Evolutionary conservation across 179 eudicot genomes (phyloP).

Genomic region (Beta lomatogona): DNA sequence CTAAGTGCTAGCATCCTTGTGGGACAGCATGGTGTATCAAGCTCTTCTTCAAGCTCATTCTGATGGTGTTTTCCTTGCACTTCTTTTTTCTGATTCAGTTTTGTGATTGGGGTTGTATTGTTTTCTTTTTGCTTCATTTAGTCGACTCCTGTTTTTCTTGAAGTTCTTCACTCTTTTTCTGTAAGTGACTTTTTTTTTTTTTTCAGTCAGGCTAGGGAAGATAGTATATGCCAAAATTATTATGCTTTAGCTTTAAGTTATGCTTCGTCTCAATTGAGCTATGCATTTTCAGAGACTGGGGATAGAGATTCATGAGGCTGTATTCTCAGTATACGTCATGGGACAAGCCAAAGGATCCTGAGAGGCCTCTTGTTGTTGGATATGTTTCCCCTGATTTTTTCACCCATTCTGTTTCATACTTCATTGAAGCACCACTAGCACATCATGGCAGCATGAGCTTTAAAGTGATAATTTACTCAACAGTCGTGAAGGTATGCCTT

Average conservation of each 20-base stretch:
- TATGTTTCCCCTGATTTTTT: conserved; percentile 99
- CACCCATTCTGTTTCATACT: conserved; percentile 98
- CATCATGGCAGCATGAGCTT: conserved; percentile 75
- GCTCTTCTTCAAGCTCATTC: background rate
- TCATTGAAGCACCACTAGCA: conserved; percentile 89
- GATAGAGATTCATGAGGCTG: conserved; percentile 82
- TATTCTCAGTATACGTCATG: conserved; percentile 84
- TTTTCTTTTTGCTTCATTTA: background rate
- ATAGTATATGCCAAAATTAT: background rate
- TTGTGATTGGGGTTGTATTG: background rate
- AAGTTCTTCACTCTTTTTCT: background rate
- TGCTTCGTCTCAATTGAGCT: conserved; percentile 25
- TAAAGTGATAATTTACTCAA: conserved; percentile 94
- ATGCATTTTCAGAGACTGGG: conserved; percentile 86
- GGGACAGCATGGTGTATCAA: too few relatives aligned
- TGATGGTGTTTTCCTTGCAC: background rate
- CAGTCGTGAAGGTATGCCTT: conserved; percentile 85
- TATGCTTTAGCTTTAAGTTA: background rate
- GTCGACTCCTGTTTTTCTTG: background rate
- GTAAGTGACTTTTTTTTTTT: background rate
- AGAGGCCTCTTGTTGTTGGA: conserved; percentile 83
- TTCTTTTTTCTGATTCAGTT: background rate
- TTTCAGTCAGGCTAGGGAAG: background rate
- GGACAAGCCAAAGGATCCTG: conserved; percentile 89
- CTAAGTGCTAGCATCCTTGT: too few relatives aligned